Evolutionary conservation across 106 monocot species (phyloP).

Genomic region (Chionographis japonica): DNA sequence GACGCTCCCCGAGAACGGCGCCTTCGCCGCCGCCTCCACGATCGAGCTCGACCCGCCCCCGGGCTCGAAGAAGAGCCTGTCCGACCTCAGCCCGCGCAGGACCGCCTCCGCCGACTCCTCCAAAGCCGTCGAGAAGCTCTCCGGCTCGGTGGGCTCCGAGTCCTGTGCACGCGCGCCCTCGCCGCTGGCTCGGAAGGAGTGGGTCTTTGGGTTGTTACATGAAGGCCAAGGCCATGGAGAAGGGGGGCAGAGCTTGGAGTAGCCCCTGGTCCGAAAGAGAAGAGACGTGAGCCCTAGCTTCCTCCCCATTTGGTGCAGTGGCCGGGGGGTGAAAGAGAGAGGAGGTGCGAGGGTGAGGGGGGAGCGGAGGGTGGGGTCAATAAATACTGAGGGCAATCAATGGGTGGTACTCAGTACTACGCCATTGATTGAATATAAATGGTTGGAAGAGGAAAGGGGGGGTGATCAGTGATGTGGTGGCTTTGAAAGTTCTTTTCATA

Average conservation of each 20-base stretch:
- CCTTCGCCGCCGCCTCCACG: neutral
- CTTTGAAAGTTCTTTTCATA: no score
- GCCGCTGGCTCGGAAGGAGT: conserved; percentile 14
- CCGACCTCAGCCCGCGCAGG: conserved; percentile 29
- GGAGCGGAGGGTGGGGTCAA: neutral
- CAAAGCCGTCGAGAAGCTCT: conserved; percentile 10
- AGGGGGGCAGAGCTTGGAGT: neutral
- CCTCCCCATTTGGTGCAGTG: conserved; percentile 1
- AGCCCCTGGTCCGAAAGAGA: conserved; percentile 15
- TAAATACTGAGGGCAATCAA: no score
- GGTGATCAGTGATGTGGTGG: no score
- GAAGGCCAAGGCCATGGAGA: conserved; percentile 35
- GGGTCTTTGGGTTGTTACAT: conserved; percentile 35
- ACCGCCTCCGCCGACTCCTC: conserved; percentile 11
- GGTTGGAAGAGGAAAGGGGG: no score
- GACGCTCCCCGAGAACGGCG: conserved; percentile 47
- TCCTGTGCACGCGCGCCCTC: neutral
- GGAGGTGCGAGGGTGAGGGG: neutral
- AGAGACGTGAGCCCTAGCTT: conserved; percentile 31
- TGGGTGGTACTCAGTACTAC: no score
- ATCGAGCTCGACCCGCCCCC: conserved; percentile 15
- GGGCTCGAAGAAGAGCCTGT: conserved; percentile 38
- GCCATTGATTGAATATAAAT: no score
- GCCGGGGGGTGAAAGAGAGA: neutral
- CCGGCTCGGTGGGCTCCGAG: neutral